A percentile compares a stretch with the other conserved stretches of the same genome.
These are phyloP conservation scores for Solanum appendiculatum DNA, from an alignment of 257 asterid species.

Conservation along the genomic window DNA sequence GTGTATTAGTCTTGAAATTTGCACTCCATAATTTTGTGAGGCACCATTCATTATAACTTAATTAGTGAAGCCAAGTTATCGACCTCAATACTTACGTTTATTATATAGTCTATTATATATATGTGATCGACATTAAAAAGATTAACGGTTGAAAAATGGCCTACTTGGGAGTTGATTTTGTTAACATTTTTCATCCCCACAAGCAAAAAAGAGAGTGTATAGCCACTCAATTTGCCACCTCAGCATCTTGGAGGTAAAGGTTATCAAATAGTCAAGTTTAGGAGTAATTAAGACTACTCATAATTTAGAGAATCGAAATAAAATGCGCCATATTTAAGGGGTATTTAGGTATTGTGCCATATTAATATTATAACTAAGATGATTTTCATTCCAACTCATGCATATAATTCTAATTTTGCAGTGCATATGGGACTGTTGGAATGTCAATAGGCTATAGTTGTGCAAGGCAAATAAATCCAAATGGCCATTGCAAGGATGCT, in stretches of 20 bases:
- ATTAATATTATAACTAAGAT: not conserved
- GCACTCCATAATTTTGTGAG: not conserved
- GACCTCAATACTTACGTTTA: no score
- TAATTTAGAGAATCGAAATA: not conserved
- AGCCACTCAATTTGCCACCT: not conserved
- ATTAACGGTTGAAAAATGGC: no score
- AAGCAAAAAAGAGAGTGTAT: not conserved
- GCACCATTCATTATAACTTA: not conserved
- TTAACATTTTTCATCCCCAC: not conserved
- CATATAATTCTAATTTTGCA: not conserved
- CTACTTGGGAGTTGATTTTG: no score
- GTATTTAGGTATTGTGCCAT: not conserved
- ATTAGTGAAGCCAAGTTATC: not conserved
- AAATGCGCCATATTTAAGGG: not conserved
- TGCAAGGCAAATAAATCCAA: constrained; percentile 13
- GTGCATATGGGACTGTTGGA: constrained; percentile 61
- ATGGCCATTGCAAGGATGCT: constrained; percentile 19
- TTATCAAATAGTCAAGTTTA: no score
- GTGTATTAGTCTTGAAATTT: not conserved
- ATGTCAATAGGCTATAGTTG: constrained; percentile 48
- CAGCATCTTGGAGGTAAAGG: no score
- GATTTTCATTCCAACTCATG: not conserved
- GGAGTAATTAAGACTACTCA: not conserved
- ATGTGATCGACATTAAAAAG: no score
- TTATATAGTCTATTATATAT: no score